These are phyloP conservation scores for Kuraishia cidri DNA, from an alignment of 805 yeast species.

Conservation along the genomic window DNA sequence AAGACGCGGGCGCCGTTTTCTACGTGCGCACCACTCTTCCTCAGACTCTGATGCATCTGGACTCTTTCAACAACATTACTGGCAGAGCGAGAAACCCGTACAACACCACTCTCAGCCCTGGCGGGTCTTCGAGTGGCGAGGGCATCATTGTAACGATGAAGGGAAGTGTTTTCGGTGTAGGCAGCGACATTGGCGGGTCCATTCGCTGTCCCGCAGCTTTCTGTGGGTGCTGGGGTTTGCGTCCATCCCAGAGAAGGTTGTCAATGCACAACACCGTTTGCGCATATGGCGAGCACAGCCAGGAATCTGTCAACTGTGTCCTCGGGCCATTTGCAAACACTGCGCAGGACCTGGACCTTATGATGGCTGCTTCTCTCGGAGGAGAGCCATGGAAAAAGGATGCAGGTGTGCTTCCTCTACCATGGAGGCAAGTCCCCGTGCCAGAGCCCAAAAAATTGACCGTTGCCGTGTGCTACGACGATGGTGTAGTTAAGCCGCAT, in stretches of 20 bases:
- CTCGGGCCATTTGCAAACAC: constrained; percentile 62
- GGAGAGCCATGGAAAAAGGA: constrained; percentile 52
- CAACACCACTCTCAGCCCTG: constrained; percentile 49
- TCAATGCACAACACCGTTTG: constrained; percentile 30
- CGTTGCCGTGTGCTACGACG: constrained; percentile 43
- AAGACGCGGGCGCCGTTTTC: constrained; percentile 49
- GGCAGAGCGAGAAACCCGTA: constrained; percentile 52
- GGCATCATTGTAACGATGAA: constrained; percentile 52
- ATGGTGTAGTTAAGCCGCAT: constrained; percentile 45
- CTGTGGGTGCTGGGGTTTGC: constrained; percentile 41
- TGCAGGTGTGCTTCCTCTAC: constrained; percentile 29
- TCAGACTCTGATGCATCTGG: constrained; percentile 62
- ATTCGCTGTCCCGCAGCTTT: constrained; percentile 63
- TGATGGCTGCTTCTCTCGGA: constrained; percentile 50
- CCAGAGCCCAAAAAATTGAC: constrained; percentile 26
- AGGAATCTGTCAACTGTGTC: constrained; percentile 58
- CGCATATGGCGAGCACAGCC: constrained; percentile 49
- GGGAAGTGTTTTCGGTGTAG: constrained; percentile 55
- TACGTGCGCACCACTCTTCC: constrained; percentile 63
- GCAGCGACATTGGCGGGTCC: constrained; percentile 69
- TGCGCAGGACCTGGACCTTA: constrained; percentile 57
- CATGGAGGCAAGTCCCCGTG: constrained; percentile 24
- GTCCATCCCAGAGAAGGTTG: constrained; percentile 38
- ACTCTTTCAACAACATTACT: constrained; percentile 48
- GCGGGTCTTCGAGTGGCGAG: constrained; percentile 70